Percentiles rank a stretch among this genome's conserved stretches.
Conservation (phyloP, 73 alveolate species). For the Blepharisma stoltei region DNA sequence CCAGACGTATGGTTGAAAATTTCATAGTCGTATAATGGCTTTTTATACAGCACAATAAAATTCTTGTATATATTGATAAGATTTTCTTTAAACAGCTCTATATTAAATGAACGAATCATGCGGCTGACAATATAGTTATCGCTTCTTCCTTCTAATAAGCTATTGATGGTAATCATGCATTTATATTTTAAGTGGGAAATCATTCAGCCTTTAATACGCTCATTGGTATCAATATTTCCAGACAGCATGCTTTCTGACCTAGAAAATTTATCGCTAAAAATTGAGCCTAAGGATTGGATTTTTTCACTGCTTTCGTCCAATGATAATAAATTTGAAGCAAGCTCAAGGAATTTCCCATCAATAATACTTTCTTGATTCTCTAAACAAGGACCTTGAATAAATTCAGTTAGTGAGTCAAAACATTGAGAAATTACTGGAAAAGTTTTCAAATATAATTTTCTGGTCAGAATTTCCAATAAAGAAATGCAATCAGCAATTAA, state of each 20-base stretch:
- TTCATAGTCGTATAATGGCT: constrained; percentile 35
- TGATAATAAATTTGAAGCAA: constrained; percentile 41
- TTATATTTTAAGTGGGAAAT: constrained; percentile 50
- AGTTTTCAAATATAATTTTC: not conserved
- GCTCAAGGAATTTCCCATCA: constrained; percentile 56
- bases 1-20: not conserved
- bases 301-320: constrained; percentile 15
- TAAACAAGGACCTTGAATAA: constrained; percentile 60
- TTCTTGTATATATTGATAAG: constrained; percentile 33
- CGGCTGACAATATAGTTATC: constrained; percentile 45
- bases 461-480: constrained; percentile 33
- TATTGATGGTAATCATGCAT: constrained; percentile 44
- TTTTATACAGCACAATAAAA: constrained; percentile 36
- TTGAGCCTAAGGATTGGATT: not conserved
- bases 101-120: constrained; percentile 47
- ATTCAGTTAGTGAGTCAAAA: constrained; percentile 56
- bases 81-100: constrained; percentile 41
- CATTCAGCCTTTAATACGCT: constrained; percentile 44
- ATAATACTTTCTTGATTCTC: constrained; percentile 46
- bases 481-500: constrained; percentile 35
- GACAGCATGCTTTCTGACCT: constrained; percentile 15
- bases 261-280: constrained; percentile 1
- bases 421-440: constrained; percentile 46
- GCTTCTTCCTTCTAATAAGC: constrained; percentile 41
- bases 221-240: constrained; percentile 30